Conservation (phyloP, 805 yeast genomes). For the Candida ipomoeae region DNA sequence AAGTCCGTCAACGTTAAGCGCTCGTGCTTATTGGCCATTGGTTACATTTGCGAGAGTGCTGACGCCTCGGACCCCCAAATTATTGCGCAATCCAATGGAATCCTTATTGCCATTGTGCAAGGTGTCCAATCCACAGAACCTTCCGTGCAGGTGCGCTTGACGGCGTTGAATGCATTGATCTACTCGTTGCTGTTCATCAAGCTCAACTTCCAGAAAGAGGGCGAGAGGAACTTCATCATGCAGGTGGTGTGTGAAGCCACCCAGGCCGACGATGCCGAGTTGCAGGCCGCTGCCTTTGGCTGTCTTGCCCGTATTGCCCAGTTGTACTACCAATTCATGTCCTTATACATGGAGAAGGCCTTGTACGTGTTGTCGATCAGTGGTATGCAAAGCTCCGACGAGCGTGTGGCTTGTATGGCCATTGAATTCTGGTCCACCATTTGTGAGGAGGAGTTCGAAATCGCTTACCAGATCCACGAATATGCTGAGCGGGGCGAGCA, state of each 20-base stretch:
- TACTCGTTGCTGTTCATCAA: conserved; percentile 88
- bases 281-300: conserved; percentile 94
- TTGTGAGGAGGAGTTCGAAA: conserved; percentile 94
- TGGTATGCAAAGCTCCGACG: conserved; percentile 85
- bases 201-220: conserved; percentile 84
- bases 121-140: conserved; percentile 88
- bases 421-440: conserved; percentile 99
- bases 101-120: conserved; percentile 91
- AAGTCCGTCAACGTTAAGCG: conserved; percentile 78
- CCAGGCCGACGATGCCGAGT: conserved; percentile 75
- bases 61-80: conserved; percentile 78
- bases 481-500: conserved; percentile 36
- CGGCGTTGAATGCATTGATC: conserved; percentile 89
- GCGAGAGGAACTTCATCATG: conserved; percentile 96
- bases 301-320: conserved; percentile 91
- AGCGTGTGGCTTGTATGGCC: conserved; percentile 94
- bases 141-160: conserved; percentile 67
- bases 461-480: conserved; percentile 64
- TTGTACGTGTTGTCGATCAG: conserved; percentile 81
- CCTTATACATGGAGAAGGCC: conserved; percentile 96
- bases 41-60: conserved; percentile 93
- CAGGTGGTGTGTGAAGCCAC: conserved; percentile 99
- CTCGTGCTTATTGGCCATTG: conserved; percentile 83
- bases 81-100: conserved; percentile 82
- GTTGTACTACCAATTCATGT: conserved; percentile 83